Percentiles rank a stretch among this genome's conserved stretches.
These are phyloP conservation scores for Rhodamnia rubescens DNA, from an alignment of 345 rosid genomes.

Conservation along the genomic window DNA sequence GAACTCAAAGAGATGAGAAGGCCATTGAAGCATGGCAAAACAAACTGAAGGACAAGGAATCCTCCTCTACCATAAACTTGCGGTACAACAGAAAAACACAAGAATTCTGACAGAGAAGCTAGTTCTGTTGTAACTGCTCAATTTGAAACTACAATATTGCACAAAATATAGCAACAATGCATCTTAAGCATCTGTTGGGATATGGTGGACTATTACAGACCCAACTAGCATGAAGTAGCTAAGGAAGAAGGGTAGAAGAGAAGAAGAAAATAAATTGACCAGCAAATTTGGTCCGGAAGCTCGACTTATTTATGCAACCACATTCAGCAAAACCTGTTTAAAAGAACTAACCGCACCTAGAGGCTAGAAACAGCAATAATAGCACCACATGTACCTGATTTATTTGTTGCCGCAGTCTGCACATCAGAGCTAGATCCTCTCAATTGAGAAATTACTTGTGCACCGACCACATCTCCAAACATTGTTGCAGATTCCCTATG, in stretches of 20 bases:
- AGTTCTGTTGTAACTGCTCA: not conserved
- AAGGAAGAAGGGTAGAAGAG: not conserved
- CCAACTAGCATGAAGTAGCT: not conserved
- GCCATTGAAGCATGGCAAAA: not conserved
- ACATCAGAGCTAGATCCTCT: slow-evolving; percentile 16
- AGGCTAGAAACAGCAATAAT: not conserved
- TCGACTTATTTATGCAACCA: not conserved
- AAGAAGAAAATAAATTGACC: not conserved
- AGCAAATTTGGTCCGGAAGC: not conserved
- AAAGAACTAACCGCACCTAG: not conserved
- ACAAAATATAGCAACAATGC: not conserved
- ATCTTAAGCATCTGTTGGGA: not conserved
- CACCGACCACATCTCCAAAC: slow-evolving; percentile 87
- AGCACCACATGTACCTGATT: slow-evolving; percentile 25
- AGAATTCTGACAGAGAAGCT: not conserved
- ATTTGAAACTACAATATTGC: not conserved
- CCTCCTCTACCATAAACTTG: not conserved
- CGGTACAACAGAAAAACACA: not conserved
- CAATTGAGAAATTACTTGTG: slow-evolving; percentile 77
- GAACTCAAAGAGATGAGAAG: not conserved
- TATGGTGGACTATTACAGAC: not conserved
- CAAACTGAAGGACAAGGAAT: not conserved
- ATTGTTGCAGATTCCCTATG: slow-evolving; percentile 90
- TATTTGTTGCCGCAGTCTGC: slow-evolving; percentile 5
- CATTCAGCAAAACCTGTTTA: not conserved